Percentiles rank a stretch among this genome's conserved stretches.
These are phyloP conservation scores for Phlegmacium glaucopus DNA, from an alignment of 768 basidiomycete genomes.

Conservation along the genomic window DNA sequence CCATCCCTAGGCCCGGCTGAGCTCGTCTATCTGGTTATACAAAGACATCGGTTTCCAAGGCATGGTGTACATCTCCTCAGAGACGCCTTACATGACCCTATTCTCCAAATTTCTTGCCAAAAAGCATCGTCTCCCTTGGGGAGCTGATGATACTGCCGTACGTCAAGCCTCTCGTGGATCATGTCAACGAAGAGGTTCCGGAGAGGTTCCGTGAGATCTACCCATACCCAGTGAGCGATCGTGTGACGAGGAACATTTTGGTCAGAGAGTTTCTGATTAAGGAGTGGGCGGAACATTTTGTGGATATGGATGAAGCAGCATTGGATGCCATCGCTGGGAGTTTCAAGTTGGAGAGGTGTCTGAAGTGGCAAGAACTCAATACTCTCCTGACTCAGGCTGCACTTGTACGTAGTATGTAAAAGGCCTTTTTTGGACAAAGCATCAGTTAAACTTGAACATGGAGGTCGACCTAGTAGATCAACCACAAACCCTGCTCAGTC, in stretches of 20 bases:
- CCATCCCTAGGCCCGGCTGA: constrained; percentile 51
- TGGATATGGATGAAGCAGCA: constrained; percentile 53
- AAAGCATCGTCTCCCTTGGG: constrained; percentile 82
- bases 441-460: constrained; percentile 1
- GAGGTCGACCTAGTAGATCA: constrained; percentile 11
- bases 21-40: constrained; percentile 88
- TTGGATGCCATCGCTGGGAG: constrained; percentile 73
- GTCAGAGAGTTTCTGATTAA: constrained; percentile 67
- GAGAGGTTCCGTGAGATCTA: constrained; percentile 52
- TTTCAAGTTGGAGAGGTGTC: constrained; percentile 69
- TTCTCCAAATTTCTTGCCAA: constrained; percentile 68
- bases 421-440: constrained; percentile 2
- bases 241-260: constrained; percentile 62
- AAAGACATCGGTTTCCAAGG: constrained; percentile 87
- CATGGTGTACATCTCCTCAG: constrained; percentile 70
- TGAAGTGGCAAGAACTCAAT: constrained; percentile 66
- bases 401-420: too few species aligned
- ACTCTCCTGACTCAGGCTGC: too few species aligned
- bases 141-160: constrained; percentile 59
- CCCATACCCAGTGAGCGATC: constrained; percentile 50
- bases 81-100: constrained; percentile 69
- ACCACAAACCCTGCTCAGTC: neutral
- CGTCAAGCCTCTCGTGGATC: constrained; percentile 59
- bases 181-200: constrained; percentile 54
- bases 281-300: constrained; percentile 73